Base-by-base conservation (phyloP, 352 stramenopile species). In the Phytophthora gonapodyides region DNA sequence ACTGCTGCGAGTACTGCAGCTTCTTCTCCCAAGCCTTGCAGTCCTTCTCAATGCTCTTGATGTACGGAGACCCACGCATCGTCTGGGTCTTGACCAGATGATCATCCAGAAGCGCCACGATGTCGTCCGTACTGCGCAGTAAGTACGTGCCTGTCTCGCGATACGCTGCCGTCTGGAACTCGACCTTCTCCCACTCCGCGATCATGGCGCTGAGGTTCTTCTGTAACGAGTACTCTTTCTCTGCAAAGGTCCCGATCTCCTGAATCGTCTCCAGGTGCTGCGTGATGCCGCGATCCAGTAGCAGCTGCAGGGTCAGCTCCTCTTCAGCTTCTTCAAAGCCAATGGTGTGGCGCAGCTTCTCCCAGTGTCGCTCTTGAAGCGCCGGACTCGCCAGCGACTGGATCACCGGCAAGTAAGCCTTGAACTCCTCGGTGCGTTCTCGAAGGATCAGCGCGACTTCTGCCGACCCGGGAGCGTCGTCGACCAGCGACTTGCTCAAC, bases 201-300 rank as follows among this genome's bases (percentile, higher is more conserved):
- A 95, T 93, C 96, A 99, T 99, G 10, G 79, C 77, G n/a, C 88
- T 94, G 15, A 98, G 67, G 43, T 83, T 91, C 59, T 97, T 97
- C 61, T 98, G 90, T 12, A 99, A 57, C 2, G 90, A 91, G 60
- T 97, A 98, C 69, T 98, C 94, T 58, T 98, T 98, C 68, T 98
- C 92, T 1, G 94, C 95, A 48, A 96, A 93, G 2, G 93, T 95
- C 1, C 91, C 89, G 37, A 94, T 84, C 64, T 93, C 86, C 47
- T 93, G 80, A 16, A 98, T 96, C 7, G 84, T 81, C 30, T 98
- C 94, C 24, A 98, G 80, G 65, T 98, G 87, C 31, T 87, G 53
- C 8, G 75, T 88, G 49, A 96, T 94, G 16, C 81, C 87, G 36
- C 88, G 90, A 27, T 96, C 89, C 2, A 95, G 59, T 13, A 96